Percentiles rank a stretch among this genome's conserved stretches.
Evolutionary conservation across 306 rosid species (phyloP).

Genomic region (Begonia peltatifolia): DNA sequence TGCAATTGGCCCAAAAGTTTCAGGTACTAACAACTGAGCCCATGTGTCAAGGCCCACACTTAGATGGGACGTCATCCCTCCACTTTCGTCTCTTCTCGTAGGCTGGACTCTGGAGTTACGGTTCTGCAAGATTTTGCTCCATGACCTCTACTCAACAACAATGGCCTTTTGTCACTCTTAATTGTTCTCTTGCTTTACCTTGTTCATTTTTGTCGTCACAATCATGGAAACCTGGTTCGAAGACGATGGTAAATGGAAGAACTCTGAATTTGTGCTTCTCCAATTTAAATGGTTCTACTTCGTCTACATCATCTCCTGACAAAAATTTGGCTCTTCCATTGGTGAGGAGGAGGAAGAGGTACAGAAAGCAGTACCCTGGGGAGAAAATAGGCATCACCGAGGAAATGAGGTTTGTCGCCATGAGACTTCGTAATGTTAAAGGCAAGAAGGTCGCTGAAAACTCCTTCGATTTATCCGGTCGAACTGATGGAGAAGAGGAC

Average conservation of each 20-base stretch:
- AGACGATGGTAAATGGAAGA: conserved; percentile 1
- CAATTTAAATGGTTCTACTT: conserved; percentile 12
- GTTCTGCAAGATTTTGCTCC: not conserved
- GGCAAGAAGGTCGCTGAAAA: conserved; percentile 19
- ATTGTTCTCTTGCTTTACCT: conserved; percentile 7
- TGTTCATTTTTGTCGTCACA: not conserved
- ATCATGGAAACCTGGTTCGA: conserved; percentile 2
- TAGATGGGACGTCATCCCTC: too few relatives aligned
- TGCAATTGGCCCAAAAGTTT: too few relatives aligned
- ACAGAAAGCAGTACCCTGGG: conserved; percentile 63
- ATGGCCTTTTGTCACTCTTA: conserved; percentile 13
- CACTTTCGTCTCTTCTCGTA: too few relatives aligned
- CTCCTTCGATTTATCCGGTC: conserved; percentile 2
- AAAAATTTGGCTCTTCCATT: conserved; percentile 15
- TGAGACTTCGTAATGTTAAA: conserved; percentile 53
- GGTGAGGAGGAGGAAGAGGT: conserved; percentile 32
- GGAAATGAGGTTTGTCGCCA: conserved; percentile 90
- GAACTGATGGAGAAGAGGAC: conserved; percentile 10
- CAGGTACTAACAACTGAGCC: not conserved
- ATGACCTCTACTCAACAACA: not conserved
- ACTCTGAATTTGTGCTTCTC: conserved; percentile 16
- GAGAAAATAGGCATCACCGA: conserved; percentile 73
- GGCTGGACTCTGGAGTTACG: not conserved
- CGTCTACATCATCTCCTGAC: conserved; percentile 8
- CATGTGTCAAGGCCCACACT: too few relatives aligned